These are phyloP conservation scores for Phytophthora pini DNA, from an alignment of 352 stramenopile species.

Conservation along the genomic window DNA sequence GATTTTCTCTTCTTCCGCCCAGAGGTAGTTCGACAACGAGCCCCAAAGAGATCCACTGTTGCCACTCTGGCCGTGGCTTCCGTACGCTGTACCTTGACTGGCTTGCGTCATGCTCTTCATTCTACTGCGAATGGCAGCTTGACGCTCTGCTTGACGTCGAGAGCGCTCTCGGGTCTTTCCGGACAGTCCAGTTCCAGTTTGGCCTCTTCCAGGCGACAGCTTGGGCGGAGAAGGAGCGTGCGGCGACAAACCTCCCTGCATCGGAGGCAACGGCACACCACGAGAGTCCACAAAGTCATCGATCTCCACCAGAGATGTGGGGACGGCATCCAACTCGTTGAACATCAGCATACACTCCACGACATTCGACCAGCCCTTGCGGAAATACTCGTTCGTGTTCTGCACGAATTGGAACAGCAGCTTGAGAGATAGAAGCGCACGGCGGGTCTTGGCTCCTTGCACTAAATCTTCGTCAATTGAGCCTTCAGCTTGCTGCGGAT, in stretches of 20 bases:
- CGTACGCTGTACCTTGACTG: conserved; percentile 53
- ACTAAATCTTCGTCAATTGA: conserved; percentile 61
- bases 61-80: conserved; percentile 37
- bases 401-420: conserved; percentile 88
- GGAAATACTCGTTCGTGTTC: conserved; percentile 79
- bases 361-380: conserved; percentile 82
- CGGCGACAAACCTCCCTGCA: conserved; percentile 45
- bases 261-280: conserved; percentile 79
- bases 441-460: conserved; percentile 76
- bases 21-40: conserved; percentile 86
- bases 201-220: conserved; percentile 32
- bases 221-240: conserved; percentile 43
- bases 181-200: conserved; percentile 66
- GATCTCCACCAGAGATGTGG: conserved; percentile 88
- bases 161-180: conserved; percentile 83
- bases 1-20: conserved; percentile 82
- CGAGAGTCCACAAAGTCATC: conserved; percentile 89
- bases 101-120: conserved; percentile 83
- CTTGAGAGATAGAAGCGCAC: conserved; percentile 78
- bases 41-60: conserved; percentile 78
- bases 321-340: conserved; percentile 86
- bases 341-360: conserved; percentile 90
- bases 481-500: conserved; percentile 17
- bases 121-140: conserved; percentile 80
- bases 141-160: conserved; percentile 77